Evolutionary conservation across 257 asterid species (phyloP).

Genomic region (Knoxia roxburghii): DNA sequence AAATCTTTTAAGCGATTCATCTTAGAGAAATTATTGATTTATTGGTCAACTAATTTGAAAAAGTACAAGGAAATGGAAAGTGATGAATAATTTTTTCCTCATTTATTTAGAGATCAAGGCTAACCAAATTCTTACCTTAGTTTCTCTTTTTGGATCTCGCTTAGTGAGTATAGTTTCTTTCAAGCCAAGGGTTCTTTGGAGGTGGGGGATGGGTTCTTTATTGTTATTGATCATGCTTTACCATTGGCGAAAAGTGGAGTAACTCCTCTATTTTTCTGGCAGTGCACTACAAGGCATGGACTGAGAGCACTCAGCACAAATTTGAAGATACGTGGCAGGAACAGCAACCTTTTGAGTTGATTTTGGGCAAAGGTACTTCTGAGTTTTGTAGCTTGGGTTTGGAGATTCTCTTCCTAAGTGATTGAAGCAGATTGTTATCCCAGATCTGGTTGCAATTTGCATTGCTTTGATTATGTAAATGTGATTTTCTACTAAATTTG

Average conservation of each 20-base stretch:
- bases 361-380: constrained; percentile 80
- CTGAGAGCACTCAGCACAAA: constrained; percentile 81
- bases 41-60: background rate
- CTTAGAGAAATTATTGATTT: background rate
- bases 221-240: background rate
- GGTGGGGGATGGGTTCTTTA: background rate
- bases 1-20: background rate
- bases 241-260: background rate
- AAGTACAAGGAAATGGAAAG: background rate
- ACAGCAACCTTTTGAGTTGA: constrained; percentile 84
- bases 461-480: background rate
- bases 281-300: constrained; percentile 97
- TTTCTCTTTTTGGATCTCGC: background rate
- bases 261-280: constrained; percentile 14
- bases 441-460: background rate
- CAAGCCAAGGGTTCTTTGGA: background rate
- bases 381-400: constrained; percentile 7
- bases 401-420: background rate
- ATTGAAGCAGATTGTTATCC: background rate
- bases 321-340: constrained; percentile 98
- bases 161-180: too few relatives aligned
- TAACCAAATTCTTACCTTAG: background rate
- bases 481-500: background rate
- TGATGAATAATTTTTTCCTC: background rate
- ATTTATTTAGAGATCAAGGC: background rate